phyloP scores from a whole-genome alignment of 257 asterid species.

The Penstemon eatonii region DNA sequence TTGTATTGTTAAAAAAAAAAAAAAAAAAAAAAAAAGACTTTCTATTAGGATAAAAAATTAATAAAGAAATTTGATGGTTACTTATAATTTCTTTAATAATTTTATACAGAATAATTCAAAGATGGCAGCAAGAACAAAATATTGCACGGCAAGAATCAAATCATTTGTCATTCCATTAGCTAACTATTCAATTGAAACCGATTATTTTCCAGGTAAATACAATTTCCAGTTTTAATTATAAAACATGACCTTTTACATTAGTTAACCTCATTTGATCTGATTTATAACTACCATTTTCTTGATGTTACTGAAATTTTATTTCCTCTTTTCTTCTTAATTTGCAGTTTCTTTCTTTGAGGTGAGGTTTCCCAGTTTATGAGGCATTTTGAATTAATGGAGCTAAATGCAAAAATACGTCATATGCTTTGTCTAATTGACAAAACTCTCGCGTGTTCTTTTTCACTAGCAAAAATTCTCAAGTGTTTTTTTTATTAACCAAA shows the following conservation, averaged over 20 bases:
- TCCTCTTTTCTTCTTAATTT: constrained; percentile 8
- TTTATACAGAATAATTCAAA: constrained; percentile 69
- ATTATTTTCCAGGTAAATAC: constrained; percentile 74
- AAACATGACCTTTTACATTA: neutral
- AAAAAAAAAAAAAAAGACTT: no score
- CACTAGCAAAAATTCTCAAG: no score
- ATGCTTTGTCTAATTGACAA: no score
- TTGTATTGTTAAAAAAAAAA: no score
- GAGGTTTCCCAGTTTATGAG: constrained; percentile 32
- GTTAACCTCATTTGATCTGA: constrained; percentile 5
- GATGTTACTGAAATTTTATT: neutral
- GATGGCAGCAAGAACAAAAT: constrained; percentile 88
- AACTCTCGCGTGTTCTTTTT: no score
- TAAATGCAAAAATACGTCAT: no score
- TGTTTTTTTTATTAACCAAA: no score
- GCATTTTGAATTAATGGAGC: no score
- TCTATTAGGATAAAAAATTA: neutral
- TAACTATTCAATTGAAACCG: constrained; percentile 76
- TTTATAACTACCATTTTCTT: neutral
- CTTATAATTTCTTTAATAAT: neutral
- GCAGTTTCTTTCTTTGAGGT: constrained; percentile 98
- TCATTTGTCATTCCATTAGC: constrained; percentile 85
- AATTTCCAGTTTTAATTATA: neutral
- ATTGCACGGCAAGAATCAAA: constrained; percentile 91
- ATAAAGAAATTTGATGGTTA: neutral